Evolutionary conservation across 306 rosid species (phyloP).

Genomic region (Vicia faba): DNA sequence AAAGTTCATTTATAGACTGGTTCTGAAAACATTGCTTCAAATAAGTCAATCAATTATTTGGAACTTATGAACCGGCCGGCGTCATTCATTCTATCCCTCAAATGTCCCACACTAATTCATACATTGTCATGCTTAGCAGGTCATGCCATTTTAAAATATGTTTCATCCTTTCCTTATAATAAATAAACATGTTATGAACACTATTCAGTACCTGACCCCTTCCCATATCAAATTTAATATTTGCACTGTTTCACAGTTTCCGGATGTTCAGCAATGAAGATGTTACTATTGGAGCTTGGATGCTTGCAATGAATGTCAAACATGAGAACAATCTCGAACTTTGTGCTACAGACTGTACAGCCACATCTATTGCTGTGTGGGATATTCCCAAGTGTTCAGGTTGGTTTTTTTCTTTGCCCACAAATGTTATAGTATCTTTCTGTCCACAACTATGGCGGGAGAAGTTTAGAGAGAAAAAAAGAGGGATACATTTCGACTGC

Average conservation of each 20-base stretch:
- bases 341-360: conserved; percentile 65
- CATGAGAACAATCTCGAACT: conserved; percentile 79
- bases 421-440: conserved; percentile 23
- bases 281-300: conserved; percentile 98
- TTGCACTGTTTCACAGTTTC: conserved; percentile 55
- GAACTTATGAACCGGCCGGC: conserved; percentile 6
- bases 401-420: conserved; percentile 45
- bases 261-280: conserved; percentile 99
- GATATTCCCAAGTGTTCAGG: conserved; percentile 99
- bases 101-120: not conserved
- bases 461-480: not conserved
- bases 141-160: not conserved
- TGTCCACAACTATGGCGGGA: not conserved
- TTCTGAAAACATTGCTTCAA: conserved; percentile 19
- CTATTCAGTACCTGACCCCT: conserved; percentile 7
- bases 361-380: conserved; percentile 94
- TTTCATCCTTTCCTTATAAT: conserved; percentile 10
- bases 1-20: not conserved
- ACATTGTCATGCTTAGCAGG: not conserved
- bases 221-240: not conserved
- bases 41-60: conserved; percentile 24
- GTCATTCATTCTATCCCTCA: conserved; percentile 2
- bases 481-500: not conserved
- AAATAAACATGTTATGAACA: not conserved
- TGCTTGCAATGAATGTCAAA: conserved; percentile 98